A percentile compares a stretch with the other conserved stretches of the same genome.
Evolutionary conservation across 2,329 filamentous ascomycete genomes (phyloP).

Genomic region (Pyrenochaeta sp.): DNA sequence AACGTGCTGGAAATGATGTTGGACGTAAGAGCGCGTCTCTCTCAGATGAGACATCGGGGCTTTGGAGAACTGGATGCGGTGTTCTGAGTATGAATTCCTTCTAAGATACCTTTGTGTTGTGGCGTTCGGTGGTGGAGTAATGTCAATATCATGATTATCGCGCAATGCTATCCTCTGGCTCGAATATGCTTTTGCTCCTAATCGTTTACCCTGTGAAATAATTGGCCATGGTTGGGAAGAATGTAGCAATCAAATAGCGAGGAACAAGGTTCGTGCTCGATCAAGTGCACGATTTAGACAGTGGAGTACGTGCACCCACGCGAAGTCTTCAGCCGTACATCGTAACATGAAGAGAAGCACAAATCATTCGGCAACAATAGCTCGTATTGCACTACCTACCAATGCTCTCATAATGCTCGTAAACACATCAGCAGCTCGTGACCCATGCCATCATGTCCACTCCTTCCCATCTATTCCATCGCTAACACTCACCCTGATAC

Average conservation of each 20-base stretch:
- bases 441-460: neutral
- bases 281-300: too few relatives aligned
- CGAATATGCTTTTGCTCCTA: neutral
- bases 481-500: neutral
- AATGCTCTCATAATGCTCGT: neutral
- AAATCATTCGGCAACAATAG: neutral
- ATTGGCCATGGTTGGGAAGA: too few relatives aligned
- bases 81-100: neutral
- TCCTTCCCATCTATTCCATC: neutral
- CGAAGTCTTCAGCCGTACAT: neutral
- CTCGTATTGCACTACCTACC: neutral
- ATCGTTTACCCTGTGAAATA: neutral
- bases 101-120: neutral
- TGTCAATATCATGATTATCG: neutral
- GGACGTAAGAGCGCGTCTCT: neutral
- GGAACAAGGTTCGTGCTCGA: too few relatives aligned
- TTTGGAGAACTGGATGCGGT: neutral
- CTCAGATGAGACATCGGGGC: neutral
- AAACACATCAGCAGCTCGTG: neutral
- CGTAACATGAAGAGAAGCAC: neutral
- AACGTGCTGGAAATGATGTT: neutral
- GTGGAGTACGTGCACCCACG: too few relatives aligned
- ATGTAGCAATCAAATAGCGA: too few relatives aligned
- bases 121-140: neutral
- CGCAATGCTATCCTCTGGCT: neutral